phyloP scores from a whole-genome alignment of 371 early-diverging fungal genomes.

The Apophysomyces elegans region DNA sequence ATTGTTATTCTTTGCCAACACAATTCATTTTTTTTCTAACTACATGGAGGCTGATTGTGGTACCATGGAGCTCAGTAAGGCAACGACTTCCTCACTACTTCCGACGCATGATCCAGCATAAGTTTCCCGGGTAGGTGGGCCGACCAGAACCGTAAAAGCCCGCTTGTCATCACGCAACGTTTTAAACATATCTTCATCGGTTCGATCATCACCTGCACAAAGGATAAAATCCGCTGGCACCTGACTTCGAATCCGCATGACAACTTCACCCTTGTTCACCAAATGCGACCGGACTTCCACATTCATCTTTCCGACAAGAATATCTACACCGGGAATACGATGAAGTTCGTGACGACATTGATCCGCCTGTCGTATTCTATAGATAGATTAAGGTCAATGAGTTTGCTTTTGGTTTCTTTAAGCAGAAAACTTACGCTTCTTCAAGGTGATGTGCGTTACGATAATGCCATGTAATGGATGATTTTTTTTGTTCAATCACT shows the following conservation, averaged over 20 bases:
- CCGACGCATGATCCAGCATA: slow-evolving; percentile 37
- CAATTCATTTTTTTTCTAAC: neutral
- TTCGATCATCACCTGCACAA: slow-evolving; percentile 96
- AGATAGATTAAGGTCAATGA: neutral
- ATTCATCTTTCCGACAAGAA: slow-evolving; percentile 96
- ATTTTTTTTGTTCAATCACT: slow-evolving; percentile 86
- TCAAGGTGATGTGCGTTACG: slow-evolving; percentile 63
- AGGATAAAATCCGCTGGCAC: slow-evolving; percentile 77
- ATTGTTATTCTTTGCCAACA: too few species aligned
- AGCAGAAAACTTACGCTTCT: slow-evolving; percentile 47
- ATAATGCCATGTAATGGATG: slow-evolving; percentile 93
- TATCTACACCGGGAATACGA: slow-evolving; percentile 88
- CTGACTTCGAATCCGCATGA: slow-evolving; percentile 65
- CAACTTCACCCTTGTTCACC: slow-evolving; percentile 94
- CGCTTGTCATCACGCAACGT: slow-evolving; percentile 41
- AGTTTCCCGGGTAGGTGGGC: slow-evolving; percentile 39
- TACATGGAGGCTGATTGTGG: slow-evolving; percentile 8
- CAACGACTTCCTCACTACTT: slow-evolving; percentile 42
- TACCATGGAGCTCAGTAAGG: slow-evolving; percentile 21
- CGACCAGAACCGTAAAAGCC: slow-evolving; percentile 40
- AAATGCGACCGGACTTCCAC: slow-evolving; percentile 87
- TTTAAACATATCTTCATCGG: slow-evolving; percentile 97
- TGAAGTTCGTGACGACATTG: slow-evolving; percentile 85
- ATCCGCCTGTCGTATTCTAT: slow-evolving; percentile 67
- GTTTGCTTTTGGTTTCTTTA: too few species aligned